Percentiles rank a stretch among this genome's conserved stretches.
Conservation (phyloP, 176 grass and related monocot genomes). For the Themeda triandra region DNA sequence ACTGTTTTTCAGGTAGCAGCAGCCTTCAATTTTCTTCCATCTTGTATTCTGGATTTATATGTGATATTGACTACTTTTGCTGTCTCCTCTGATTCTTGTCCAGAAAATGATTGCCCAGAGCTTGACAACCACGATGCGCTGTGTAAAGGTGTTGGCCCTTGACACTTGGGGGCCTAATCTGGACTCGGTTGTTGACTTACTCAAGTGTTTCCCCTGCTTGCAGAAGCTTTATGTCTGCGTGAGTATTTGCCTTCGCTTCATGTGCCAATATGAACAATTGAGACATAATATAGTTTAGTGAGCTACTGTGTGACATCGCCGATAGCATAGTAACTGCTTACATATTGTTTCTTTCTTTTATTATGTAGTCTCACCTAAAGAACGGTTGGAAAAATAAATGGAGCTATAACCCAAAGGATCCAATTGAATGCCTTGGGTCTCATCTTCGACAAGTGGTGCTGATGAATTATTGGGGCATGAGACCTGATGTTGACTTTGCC, state of each 20-base stretch:
- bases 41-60: background rate
- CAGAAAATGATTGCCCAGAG: background rate
- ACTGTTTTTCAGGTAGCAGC: background rate
- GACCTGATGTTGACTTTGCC: slow-evolving; percentile 20
- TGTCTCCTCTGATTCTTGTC: background rate
- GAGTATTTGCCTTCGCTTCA: background rate
- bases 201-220: slow-evolving; percentile 16
- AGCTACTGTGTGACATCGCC: background rate
- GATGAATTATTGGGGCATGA: background rate
- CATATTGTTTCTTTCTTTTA: background rate
- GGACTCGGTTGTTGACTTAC: background rate
- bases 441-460: background rate
- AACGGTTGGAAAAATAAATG: background rate
- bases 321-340: background rate
- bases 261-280: background rate
- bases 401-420: background rate
- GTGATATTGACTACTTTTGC: background rate
- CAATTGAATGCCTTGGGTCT: slow-evolving; percentile 4
- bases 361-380: background rate
- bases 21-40: too few relatives aligned
- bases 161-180: slow-evolving; percentile 2
- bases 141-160: slow-evolving; percentile 11
- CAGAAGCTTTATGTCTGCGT: slow-evolving; percentile 8
- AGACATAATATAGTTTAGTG: background rate
- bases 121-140: background rate